Conservation (phyloP, 2,329 filamentous ascomycete species). For the Colletotrichum zoysiae region DNA sequence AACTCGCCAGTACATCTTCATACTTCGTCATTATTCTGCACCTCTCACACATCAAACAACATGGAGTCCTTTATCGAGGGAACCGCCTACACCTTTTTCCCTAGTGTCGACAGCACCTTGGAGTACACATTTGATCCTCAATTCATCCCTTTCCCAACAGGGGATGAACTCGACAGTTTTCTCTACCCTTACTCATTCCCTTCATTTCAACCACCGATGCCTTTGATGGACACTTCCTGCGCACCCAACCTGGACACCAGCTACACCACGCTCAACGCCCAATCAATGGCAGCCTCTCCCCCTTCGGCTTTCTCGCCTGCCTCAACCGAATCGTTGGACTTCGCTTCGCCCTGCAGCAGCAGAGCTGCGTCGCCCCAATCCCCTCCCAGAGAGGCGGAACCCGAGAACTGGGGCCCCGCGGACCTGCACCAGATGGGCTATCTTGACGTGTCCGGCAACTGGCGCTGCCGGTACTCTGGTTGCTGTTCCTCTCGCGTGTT, state of each 20-base stretch:
- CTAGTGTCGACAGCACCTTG: not conserved
- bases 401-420: conserved; percentile 15
- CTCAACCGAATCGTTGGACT: conserved; percentile 9
- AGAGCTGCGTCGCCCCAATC: conserved; percentile 2
- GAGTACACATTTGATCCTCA: conserved; percentile 28
- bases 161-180: conserved; percentile 19
- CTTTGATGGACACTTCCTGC: conserved; percentile 11
- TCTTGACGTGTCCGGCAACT: conserved; percentile 33
- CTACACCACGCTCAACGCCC: conserved; percentile 4
- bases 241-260: not conserved
- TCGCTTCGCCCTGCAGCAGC: conserved; percentile 14
- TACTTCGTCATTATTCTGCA: not conserved
- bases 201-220: conserved; percentile 7
- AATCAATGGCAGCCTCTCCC: not conserved
- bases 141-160: conserved; percentile 22
- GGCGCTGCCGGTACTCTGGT: conserved; percentile 32
- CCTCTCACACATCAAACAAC: conserved; percentile 2
- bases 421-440: conserved; percentile 35
- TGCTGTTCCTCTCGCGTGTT: conserved; percentile 36
- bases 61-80: conserved; percentile 35
- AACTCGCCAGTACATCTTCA: not conserved
- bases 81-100: conserved; percentile 24
- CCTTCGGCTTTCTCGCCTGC: conserved; percentile 19
- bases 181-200: conserved; percentile 25
- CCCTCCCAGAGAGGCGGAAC: conserved; percentile 14